Conservation (phyloP, 2,329 filamentous ascomycete genomes). For the Diaporthe longicolla region DNA sequence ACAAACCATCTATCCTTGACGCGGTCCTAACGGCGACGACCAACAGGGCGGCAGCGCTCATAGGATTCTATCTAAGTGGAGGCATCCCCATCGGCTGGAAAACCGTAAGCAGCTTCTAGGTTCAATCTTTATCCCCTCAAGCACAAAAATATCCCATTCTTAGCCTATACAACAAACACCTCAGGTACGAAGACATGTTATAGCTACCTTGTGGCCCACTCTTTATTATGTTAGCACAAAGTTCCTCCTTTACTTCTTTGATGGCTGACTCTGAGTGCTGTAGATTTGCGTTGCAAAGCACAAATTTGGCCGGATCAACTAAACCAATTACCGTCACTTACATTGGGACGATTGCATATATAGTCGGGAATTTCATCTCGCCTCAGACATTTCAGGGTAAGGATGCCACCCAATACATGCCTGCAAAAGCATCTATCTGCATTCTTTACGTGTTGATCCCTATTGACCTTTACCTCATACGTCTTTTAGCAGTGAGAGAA, state of each 20-base stretch:
- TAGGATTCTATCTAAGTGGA: slow-evolving; percentile 56
- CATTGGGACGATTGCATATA: slow-evolving; percentile 54
- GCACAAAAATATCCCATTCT: too few relatives aligned
- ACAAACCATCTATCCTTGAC: slow-evolving; percentile 54
- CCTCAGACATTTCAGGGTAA: slow-evolving; percentile 57
- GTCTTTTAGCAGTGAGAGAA: slow-evolving; percentile 48
- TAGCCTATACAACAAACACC: too few relatives aligned
- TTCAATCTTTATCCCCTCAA: too few relatives aligned
- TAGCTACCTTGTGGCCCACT: too few relatives aligned
- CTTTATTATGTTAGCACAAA: too few relatives aligned
- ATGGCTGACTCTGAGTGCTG: too few relatives aligned
- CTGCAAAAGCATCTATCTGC: slow-evolving; percentile 39
- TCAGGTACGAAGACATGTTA: too few relatives aligned
- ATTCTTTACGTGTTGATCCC: slow-evolving; percentile 45
- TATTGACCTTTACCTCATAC: slow-evolving; percentile 50
- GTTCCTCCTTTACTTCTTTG: too few relatives aligned
- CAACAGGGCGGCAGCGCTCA: slow-evolving; percentile 51
- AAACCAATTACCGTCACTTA: slow-evolving; percentile 54
- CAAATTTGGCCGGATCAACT: slow-evolving; percentile 54
- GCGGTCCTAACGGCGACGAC: slow-evolving; percentile 57
- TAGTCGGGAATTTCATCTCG: slow-evolving; percentile 58
- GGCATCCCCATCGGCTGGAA: slow-evolving; percentile 54
- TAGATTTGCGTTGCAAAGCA: slow-evolving; percentile 50
- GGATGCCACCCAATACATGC: slow-evolving; percentile 49
- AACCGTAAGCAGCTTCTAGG: background rate